A percentile compares a stretch with the other conserved stretches of the same genome.
Conservation (phyloP, 495 filamentous ascomycete species). For the Oleoguttula mirabilis region DNA sequence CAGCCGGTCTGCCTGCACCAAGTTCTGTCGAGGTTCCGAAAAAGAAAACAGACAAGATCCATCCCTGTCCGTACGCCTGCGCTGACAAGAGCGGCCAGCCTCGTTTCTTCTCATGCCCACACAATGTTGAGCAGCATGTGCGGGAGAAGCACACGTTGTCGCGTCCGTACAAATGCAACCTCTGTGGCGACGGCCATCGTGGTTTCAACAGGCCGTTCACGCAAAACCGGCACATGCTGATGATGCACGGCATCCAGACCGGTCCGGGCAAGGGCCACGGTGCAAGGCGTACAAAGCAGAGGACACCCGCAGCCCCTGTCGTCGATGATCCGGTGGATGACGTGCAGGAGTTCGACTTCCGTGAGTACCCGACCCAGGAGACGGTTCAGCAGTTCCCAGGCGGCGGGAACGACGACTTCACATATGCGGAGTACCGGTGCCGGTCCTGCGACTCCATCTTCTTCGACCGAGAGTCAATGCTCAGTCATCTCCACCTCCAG, state of each 20-base stretch:
- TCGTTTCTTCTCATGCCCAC: constrained; percentile 1
- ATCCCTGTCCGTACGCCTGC: constrained; percentile 3
- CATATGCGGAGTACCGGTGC: too few species aligned
- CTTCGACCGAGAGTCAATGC: too few species aligned
- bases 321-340: background rate
- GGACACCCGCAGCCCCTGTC: background rate
- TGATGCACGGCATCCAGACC: background rate
- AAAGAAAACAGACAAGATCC: too few species aligned
- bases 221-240: background rate
- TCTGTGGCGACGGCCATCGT: background rate
- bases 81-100: background rate
- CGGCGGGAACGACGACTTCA: too few species aligned
- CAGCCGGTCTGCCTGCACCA: too few species aligned
- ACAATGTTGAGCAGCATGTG: constrained; percentile 3
- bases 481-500: too few species aligned
- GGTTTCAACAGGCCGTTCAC: background rate
- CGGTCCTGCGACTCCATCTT: too few species aligned
- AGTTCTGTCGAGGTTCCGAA: too few species aligned
- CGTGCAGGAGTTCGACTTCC: background rate
- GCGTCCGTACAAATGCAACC: background rate
- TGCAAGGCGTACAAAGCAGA: background rate
- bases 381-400: background rate
- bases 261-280: background rate
- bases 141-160: background rate
- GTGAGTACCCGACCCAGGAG: background rate